These are phyloP conservation scores for Liriodendron chinense DNA, from an alignment of 164 flowering plant species.

Conservation along the genomic window DNA sequence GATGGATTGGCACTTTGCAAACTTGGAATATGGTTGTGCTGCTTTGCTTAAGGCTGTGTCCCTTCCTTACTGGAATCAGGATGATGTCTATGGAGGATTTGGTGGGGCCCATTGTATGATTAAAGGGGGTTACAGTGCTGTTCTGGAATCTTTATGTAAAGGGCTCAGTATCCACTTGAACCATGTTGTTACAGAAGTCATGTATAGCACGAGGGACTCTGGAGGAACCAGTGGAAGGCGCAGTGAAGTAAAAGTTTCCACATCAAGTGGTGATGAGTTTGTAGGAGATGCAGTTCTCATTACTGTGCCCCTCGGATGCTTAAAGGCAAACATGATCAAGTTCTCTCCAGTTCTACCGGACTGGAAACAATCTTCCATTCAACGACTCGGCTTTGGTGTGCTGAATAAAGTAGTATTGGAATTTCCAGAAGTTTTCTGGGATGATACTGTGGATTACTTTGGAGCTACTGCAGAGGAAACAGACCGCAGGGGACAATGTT, in stretches of 20 bases:
- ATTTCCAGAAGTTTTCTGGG: slow-evolving; percentile 92
- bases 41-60: slow-evolving; percentile 90
- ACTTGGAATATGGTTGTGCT: slow-evolving; percentile 98
- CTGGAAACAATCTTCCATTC: slow-evolving; percentile 78
- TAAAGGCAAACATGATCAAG: slow-evolving; percentile 77
- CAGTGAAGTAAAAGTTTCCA: slow-evolving; percentile 62
- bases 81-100: slow-evolving; percentile 98
- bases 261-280: slow-evolving; percentile 71
- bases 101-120: slow-evolving; percentile 99
- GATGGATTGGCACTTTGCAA: slow-evolving; percentile 99
- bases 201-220: slow-evolving; percentile 32
- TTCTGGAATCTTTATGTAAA: slow-evolving; percentile 76
- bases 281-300: slow-evolving; percentile 84
- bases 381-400: slow-evolving; percentile 94
- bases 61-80: slow-evolving; percentile 99
- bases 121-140: slow-evolving; percentile 92
- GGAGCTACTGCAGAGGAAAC: slow-evolving; percentile 97
- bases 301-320: slow-evolving; percentile 96
- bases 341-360: slow-evolving; percentile 86
- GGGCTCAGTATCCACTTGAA: slow-evolving; percentile 67
- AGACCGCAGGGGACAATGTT: slow-evolving; percentile 75
- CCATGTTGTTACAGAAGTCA: slow-evolving; percentile 74
- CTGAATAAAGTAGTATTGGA: slow-evolving; percentile 91
- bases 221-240: slow-evolving; percentile 20
- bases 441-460: slow-evolving; percentile 94